Evolutionary conservation across 2,329 filamentous ascomycete species (phyloP).

Genomic region (Ophiosphaerella herpotricha): DNA sequence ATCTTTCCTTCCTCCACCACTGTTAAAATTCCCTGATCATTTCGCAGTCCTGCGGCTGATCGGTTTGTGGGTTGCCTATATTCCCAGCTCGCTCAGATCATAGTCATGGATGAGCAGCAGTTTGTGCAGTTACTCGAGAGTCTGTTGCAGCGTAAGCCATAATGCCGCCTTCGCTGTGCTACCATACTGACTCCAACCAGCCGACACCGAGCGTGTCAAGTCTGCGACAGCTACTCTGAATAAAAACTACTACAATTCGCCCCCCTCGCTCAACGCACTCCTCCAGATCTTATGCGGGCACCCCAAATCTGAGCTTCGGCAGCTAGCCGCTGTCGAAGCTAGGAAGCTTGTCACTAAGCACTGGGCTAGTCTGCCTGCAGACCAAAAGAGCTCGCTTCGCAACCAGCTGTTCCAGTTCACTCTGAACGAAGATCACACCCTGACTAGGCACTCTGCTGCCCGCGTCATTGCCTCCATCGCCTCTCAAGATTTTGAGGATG

Average conservation of each 20-base stretch:
- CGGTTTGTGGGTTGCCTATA: slow-evolving; percentile 26
- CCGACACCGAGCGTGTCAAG: slow-evolving; percentile 77
- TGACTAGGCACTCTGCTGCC: slow-evolving; percentile 83
- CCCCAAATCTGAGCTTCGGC: slow-evolving; percentile 71
- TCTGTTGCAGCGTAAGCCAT: slow-evolving; percentile 78
- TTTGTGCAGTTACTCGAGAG: slow-evolving; percentile 86
- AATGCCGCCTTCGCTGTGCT: not conserved
- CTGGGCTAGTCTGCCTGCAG: slow-evolving; percentile 74
- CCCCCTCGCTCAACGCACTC: slow-evolving; percentile 81
- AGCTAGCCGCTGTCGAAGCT: slow-evolving; percentile 90
- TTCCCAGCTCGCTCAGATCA: slow-evolving; percentile 25
- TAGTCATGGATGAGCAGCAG: slow-evolving; percentile 75
- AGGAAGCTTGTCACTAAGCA: slow-evolving; percentile 82
- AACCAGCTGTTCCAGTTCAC: slow-evolving; percentile 83
- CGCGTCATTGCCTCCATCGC: slow-evolving; percentile 88
- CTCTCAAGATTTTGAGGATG: slow-evolving; percentile 82
- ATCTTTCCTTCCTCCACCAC: slow-evolving; percentile 17
- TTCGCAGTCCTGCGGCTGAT: slow-evolving; percentile 25
- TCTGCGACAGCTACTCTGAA: slow-evolving; percentile 86
- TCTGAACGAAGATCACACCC: slow-evolving; percentile 74
- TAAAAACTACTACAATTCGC: slow-evolving; percentile 88
- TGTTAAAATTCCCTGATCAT: slow-evolving; percentile 26
- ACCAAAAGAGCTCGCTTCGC: slow-evolving; percentile 80
- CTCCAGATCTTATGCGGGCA: slow-evolving; percentile 87
- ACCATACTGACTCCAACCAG: slow-evolving; percentile 56